Base-by-base conservation (phyloP, 2,329 filamentous ascomycete genomes). In the Xylaria sp. region DNA sequence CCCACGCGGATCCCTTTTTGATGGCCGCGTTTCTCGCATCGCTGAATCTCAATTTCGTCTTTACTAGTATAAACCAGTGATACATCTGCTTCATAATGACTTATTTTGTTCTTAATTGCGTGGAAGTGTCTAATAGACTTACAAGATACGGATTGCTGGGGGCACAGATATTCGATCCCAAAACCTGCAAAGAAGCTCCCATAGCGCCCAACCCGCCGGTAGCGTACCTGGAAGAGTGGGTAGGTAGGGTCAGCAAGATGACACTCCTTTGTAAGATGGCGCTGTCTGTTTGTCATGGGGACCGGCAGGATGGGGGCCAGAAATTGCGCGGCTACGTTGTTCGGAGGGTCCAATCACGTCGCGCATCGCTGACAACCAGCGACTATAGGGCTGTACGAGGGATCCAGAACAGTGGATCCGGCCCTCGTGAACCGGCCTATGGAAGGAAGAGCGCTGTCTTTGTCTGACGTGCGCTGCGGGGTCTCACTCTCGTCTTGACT, bases 361-460 rank as follows among this genome's bases (percentile, higher is more conserved):
- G 55, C 48, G 28, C 25, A 48, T 31, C 46, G 25, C 52, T 54
- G 57, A 58, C 64, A 64, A 58, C 33, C 55, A 66, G 68, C 68
- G 70, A 68, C 63, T 71, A 69, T 67, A 71, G 67, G 69, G 67
- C 67, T 67, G 70, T 63, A 48, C 43, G 56, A 66, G 66, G 62
- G 49, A 20, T 33, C 69, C 66, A 56, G 51, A 71, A 70, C 25
- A 72, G 71, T 73, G 75, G 74, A 51, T 48, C 63, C 12, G 54
- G 61, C 41, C 62, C 62, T 73, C 67, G 69, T 48, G 66, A 73
- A 66, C 39, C 39, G 48, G 61, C 75, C 75, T 76, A 75, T 69
- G 18, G 46, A n/a, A 23, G 63, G 62, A 56, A 23, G 64, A 61
- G 66, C 54, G 46, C 57, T 62, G 58, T 62, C 41, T 48, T 43